Evolutionary conservation across 139 green algal genomes (phyloP), one percentile per base, ranked within the genome.

Genomic region (Auxenochlorella pyrenoidosa): DNA sequence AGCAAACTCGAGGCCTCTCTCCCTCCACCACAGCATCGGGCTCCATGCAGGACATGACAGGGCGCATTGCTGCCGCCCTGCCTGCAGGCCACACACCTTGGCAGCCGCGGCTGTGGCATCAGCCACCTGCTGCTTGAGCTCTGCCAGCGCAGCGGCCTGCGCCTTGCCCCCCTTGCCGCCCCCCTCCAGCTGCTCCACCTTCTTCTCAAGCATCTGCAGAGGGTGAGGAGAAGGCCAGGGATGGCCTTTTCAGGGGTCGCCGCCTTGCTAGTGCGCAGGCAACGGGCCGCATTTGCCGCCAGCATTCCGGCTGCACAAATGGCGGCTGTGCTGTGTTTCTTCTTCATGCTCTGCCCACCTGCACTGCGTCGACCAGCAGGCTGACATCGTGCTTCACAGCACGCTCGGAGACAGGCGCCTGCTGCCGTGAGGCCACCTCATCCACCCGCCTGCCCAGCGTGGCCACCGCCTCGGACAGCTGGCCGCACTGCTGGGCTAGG

Each of bases 361-460:
- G 75, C 80, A 85, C 58, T 1, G 58, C 79, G 22, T 84, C 58
- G 51, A 84, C 38, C 44, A 84, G 79, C 79, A 84, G 36, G 2
- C 22, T 24, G 51, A 84, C 36, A 21, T 84, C 79, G 1, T 81
- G 75, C 75, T 81, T 81, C 28, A 63, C 44, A 1, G 75, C 75
- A 12, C 75, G 75, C 58, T 84, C 58, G 58, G 26, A 51, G 58
- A 81, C 79, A 26, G 58, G 38, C 36, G 58, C 58, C 5, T 73
- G 41, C 54, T 51, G 79, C 79, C 41, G 36, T 6, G 36, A 18
- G 24, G 40, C 59, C 32, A 30, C n/a, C 75, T 75, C 19, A 18
- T 85, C 80, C 38, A 76, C 60, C 26, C 38, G 60, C 80, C 41
- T 18, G 8, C 32, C 26, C 80, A 85, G 60, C 2, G 26, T 22